Percentiles rank a stretch among this genome's conserved stretches.
Conservation (phyloP, 2,329 filamentous ascomycete species). For the Pseudocercospora pini-densiflorae region DNA sequence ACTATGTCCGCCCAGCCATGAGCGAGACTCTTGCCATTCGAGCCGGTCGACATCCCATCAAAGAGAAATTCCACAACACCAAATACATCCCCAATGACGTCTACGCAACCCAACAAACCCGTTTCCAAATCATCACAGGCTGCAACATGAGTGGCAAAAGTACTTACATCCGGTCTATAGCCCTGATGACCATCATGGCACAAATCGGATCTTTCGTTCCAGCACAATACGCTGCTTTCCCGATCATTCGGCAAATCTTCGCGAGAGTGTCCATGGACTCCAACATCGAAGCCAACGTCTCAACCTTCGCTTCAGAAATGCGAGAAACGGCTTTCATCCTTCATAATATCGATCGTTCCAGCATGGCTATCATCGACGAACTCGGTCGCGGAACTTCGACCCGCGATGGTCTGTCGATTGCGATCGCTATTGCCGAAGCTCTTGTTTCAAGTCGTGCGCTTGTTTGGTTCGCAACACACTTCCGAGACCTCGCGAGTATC, state of each 20-base stretch:
- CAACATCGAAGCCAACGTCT: conserved; percentile 86
- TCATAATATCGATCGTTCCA: conserved; percentile 73
- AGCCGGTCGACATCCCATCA: conserved; percentile 75
- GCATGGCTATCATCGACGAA: conserved; percentile 79
- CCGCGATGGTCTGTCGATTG: conserved; percentile 84
- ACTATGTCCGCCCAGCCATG: conserved; percentile 72
- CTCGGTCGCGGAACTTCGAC: conserved; percentile 90
- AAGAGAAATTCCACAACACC: conserved; percentile 67
- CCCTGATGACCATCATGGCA: conserved; percentile 87
- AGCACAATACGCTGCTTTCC: conserved; percentile 79
- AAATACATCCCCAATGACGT: conserved; percentile 88
- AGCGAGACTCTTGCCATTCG: conserved; percentile 73
- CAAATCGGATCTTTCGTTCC: conserved; percentile 93
- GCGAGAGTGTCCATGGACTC: conserved; percentile 87
- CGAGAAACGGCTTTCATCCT: conserved; percentile 93
- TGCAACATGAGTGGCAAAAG: conserved; percentile 99
- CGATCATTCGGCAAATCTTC: conserved; percentile 82
- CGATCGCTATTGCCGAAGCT: conserved; percentile 86
- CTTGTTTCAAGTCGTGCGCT: conserved; percentile 76
- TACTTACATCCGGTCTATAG: conserved; percentile 87
- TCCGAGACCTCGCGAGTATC: conserved; percentile 77
- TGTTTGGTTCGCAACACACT: conserved; percentile 95
- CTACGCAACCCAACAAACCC: conserved; percentile 76
- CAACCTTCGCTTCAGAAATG: conserved; percentile 95
- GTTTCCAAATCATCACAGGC: conserved; percentile 92